These are phyloP conservation scores for Myrica gale DNA, from an alignment of 306 rosid species.

Conservation along the genomic window DNA sequence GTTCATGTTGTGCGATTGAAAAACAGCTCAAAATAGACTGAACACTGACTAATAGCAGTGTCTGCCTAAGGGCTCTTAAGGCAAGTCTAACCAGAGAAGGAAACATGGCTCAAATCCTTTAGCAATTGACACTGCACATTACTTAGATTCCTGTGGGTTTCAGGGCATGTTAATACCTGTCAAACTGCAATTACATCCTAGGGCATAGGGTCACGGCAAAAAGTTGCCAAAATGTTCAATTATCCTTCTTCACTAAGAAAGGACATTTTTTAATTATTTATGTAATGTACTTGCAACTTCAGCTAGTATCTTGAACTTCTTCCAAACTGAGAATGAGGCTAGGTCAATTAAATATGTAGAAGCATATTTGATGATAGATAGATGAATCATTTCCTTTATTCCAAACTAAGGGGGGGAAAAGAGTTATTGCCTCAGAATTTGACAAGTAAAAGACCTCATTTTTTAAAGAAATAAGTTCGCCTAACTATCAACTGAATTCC, in stretches of 20 bases:
- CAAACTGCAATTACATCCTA: background rate
- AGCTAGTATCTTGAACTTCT: background rate
- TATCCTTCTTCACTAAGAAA: background rate
- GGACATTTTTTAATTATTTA: background rate
- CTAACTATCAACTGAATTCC: background rate
- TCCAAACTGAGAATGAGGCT: background rate
- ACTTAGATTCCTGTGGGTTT: background rate
- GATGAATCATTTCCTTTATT: background rate
- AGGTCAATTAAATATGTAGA: background rate
- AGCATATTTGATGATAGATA: background rate
- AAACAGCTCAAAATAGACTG: background rate
- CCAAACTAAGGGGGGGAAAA: too few species aligned
- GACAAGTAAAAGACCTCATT: background rate
- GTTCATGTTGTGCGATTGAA: background rate
- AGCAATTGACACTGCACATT: background rate
- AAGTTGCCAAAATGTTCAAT: constrained; percentile 2
- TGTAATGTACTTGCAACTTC: background rate
- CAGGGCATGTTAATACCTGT: background rate
- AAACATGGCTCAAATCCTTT: background rate
- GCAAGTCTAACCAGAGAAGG: background rate
- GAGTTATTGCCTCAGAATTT: background rate
- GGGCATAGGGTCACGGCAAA: background rate
- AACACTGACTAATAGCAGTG: background rate
- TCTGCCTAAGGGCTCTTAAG: background rate
- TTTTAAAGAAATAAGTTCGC: background rate